Percentiles rank a stretch among this genome's conserved stretches.
Evolutionary conservation across 2,329 filamentous ascomycete species (phyloP).

Genomic region (Raffaelea ambrosiae): DNA sequence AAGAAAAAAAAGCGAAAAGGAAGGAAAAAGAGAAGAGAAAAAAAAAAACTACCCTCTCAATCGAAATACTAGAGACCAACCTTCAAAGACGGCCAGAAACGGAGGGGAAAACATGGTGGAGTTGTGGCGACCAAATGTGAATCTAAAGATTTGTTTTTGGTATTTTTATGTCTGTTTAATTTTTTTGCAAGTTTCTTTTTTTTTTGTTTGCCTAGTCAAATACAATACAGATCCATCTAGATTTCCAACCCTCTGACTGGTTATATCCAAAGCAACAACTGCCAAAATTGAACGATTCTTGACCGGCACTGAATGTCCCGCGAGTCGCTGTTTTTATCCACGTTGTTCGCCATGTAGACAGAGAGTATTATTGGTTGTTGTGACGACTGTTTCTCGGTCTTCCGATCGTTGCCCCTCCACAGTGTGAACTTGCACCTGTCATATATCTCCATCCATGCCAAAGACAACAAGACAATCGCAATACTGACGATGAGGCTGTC

Average conservation of each 20-base stretch:
- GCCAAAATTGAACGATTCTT: too few relatives aligned
- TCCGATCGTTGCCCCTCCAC: background rate
- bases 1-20: background rate
- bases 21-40: too few relatives aligned
- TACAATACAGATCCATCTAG: conserved; percentile 2
- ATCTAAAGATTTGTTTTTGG: conserved; percentile 5
- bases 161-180: background rate
- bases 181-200: background rate
- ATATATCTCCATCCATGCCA: background rate
- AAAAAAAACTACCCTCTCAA: background rate
- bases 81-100: background rate
- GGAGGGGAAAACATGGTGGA: background rate
- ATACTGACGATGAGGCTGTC: too few relatives aligned
- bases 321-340: background rate
- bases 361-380: background rate
- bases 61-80: too few relatives aligned
- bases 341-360: too few relatives aligned
- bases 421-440: background rate
- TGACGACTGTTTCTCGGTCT: background rate
- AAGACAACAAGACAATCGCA: background rate
- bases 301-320: background rate
- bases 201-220: background rate
- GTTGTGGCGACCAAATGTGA: conserved; percentile 8
- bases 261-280: background rate
- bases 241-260: too few relatives aligned